Evolutionary conservation across 768 basidiomycete species (phyloP).

Genomic region (Lentinula edodes): DNA sequence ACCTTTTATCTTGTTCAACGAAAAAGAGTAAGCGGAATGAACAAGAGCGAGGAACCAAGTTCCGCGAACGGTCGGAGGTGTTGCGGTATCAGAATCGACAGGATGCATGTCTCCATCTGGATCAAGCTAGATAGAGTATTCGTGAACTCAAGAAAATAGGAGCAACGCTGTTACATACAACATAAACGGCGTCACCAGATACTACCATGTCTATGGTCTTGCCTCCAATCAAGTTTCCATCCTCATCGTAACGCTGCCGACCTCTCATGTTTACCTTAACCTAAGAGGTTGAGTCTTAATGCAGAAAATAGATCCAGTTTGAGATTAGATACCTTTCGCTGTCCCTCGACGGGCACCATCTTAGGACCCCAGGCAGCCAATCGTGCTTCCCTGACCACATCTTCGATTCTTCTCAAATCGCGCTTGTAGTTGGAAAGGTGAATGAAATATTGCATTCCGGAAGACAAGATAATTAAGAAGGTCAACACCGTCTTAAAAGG

Average conservation of each 20-base stretch:
- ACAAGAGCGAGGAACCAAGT: slow-evolving; percentile 69
- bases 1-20: not conserved
- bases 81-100: slow-evolving; percentile 55
- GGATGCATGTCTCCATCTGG: slow-evolving; percentile 49
- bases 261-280: slow-evolving; percentile 70
- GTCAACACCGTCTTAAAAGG: slow-evolving; percentile 58
- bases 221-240: slow-evolving; percentile 40
- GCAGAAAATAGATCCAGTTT: not conserved
- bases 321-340: slow-evolving; percentile 53
- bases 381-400: slow-evolving; percentile 56
- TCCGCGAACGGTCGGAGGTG: slow-evolving; percentile 46
- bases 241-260: slow-evolving; percentile 43
- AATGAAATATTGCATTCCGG: slow-evolving; percentile 77
- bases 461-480: slow-evolving; percentile 75
- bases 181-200: slow-evolving; percentile 66
- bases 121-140: slow-evolving; percentile 43
- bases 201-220: slow-evolving; percentile 78
- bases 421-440: slow-evolving; percentile 72
- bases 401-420: slow-evolving; percentile 65
- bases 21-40: slow-evolving; percentile 18
- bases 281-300: slow-evolving; percentile 25
- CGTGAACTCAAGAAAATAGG: not conserved
- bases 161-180: slow-evolving; percentile 43
- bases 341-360: slow-evolving; percentile 53
- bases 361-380: slow-evolving; percentile 81